Base-by-base conservation (phyloP, 345 rosid species). In the Euclidium syriacum region DNA sequence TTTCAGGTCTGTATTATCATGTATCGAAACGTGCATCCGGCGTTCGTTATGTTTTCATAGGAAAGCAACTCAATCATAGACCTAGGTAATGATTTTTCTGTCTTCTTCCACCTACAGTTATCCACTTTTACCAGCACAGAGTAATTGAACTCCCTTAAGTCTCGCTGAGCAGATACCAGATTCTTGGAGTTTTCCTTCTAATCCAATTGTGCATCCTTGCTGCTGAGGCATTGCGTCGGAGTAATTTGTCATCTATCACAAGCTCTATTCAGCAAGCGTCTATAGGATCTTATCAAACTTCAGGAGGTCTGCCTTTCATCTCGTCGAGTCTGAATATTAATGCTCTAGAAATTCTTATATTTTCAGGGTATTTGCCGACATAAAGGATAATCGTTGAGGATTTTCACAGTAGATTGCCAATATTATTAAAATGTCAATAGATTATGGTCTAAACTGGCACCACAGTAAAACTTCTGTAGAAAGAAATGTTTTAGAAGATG, bases 121-220 rank as follows among this genome's bases (percentile, higher is more conserved):
- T 48, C 20, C 11, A 14, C 19, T 33, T 48, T 55, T 50, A 24
- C 52, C 26, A 18, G 15, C 16, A 26, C 35, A 6, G 38, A 27
- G 41, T 44, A 18, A 19, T 64, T 65, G 48, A 43, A 81, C 34
- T 30, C 58, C 42, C 42, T 49, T 64, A 36, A 52, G 43, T 62
- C 29, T 34, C 74, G 73, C 27, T 63, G 25, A 34, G 68, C 84
- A 90, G 97, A 74, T 90, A 94, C 76, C 97, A 94, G 71, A 84
- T 87, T 64, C 77, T 94, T 29, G 99, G 99, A 23, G 76, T 90
- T 18, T 94, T 94, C 75, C 96, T 90, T 64, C 75, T 94, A 67
- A 78, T 94, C 76, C 99, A 90, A 76, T 80, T 94, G 51, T 94
- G 96, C 70, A 71, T 89, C 68, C 79, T 90, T 77, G 96, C 96